Base-by-base conservation (phyloP, 2,329 filamentous ascomycete genomes). In the Verticillium nubilum region DNA sequence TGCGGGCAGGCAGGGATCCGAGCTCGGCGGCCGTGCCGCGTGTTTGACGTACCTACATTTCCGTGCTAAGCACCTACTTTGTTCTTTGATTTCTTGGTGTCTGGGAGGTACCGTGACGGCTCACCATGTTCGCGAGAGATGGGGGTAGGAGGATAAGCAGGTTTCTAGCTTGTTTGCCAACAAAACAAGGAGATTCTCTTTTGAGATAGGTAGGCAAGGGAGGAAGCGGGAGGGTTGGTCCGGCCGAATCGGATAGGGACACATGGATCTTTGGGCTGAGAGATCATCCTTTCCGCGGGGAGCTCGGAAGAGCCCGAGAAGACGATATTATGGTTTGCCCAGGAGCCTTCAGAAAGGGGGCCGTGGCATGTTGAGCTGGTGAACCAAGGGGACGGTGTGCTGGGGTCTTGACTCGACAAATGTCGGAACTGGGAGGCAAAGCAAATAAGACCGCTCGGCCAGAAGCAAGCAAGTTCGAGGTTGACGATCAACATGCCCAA, bases 241-340 rank as follows among this genome's bases (percentile, higher is more conserved):
- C 60, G 56, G 58, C 61, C 61, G 61, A 63, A 63, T 63, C 31
- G 58, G 58, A 58, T 33, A 37, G 60, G 55, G 60, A 42, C 61
- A 63, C 58, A 63, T 63, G 61, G 53, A 60, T 10, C 42, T 26
- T 50, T 23, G n/a, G 19, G 17, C 19, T 50, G 42, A 15, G 42
- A 12, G 42, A 50, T 50, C 42, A 19, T 23, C 42, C 42, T 37
- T 10, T 31, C 29, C n/a, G 19, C n/a, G 17, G 42, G 42, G 42
- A 50, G 42, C 42, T 50, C 19, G n/a, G 42, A 50, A 50, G 42
- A 50, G 42, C 19, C 42, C 42, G 42, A 25, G 13, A 9, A 31
- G 29, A 31, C 9, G 29, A 31, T 31, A 13, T 31, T 25, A 10
- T 50, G 6, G n/a, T 12, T 23, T 23, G 29, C n/a, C 25, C 35